Percentiles rank a stretch among this genome's conserved stretches.
Conservation (phyloP, 352 stramenopile species). For the Phytopythium oedochilum region DNA sequence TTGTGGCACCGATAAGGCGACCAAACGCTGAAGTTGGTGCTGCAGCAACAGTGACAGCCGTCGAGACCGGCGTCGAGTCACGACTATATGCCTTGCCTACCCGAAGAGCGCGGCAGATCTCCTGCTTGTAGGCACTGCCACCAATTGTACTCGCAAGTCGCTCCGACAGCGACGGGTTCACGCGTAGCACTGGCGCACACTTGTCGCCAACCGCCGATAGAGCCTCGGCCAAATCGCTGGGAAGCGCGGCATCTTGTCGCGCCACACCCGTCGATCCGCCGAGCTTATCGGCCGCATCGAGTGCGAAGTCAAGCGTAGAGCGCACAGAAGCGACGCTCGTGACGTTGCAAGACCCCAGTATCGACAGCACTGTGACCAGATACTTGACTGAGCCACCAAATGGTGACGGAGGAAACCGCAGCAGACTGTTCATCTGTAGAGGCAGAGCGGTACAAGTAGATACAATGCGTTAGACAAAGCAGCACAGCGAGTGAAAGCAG, state of each 20-base stretch:
- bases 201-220: slow-evolving; percentile 25
- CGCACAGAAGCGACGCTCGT: slow-evolving; percentile 29
- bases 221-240: neutral
- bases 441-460: neutral
- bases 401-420: neutral
- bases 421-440: slow-evolving; percentile 2
- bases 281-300: slow-evolving; percentile 7
- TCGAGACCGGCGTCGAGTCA: neutral
- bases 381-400: neutral
- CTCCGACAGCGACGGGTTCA: slow-evolving; percentile 24
- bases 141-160: slow-evolving; percentile 11
- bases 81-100: neutral
- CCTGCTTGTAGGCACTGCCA: neutral
- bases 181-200: slow-evolving; percentile 20
- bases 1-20: neutral
- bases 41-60: neutral
- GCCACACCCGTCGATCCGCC: neutral
- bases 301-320: slow-evolving; percentile 23
- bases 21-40: neutral
- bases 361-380: slow-evolving; percentile 8
- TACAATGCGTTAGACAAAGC: neutral
- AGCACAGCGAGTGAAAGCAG: neutral
- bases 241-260: neutral
- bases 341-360: slow-evolving; percentile 26
- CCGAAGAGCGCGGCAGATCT: slow-evolving; percentile 2